Percentiles rank a stretch among this genome's conserved stretches.
Evolutionary conservation across 345 rosid species (phyloP).

Genomic region (Heritiera fomes): DNA sequence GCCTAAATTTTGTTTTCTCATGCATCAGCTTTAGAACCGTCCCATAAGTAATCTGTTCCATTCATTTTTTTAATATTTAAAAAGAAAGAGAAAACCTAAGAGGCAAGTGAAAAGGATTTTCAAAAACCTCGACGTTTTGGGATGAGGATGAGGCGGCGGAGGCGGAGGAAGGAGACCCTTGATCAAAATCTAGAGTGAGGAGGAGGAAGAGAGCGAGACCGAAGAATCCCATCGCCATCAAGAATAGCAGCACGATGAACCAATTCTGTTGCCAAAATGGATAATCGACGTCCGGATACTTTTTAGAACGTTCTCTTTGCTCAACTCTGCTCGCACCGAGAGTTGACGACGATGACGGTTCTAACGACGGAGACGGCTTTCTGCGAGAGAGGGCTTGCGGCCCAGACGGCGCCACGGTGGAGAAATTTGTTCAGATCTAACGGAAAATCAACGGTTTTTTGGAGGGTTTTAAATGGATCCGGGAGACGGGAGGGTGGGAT

Average conservation of each 20-base stretch:
- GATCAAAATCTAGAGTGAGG: constrained; percentile 61
- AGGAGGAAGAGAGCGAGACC: constrained; percentile 66
- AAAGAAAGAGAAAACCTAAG: background rate
- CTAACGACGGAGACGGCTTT: constrained; percentile 41
- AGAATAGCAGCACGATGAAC: constrained; percentile 72
- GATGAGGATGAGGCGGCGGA: constrained; percentile 55
- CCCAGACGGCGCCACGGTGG: constrained; percentile 93
- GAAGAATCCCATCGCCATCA: constrained; percentile 73
- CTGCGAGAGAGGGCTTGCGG: constrained; percentile 55
- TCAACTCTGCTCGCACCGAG: constrained; percentile 27
- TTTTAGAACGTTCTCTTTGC: constrained; percentile 32
- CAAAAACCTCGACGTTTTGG: constrained; percentile 67
- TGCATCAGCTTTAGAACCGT: constrained; percentile 87
- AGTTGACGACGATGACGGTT: constrained; percentile 20
- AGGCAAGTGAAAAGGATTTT: background rate
- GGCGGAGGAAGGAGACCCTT: constrained; percentile 45
- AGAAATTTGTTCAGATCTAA: constrained; percentile 24
- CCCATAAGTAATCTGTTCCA: constrained; percentile 79
- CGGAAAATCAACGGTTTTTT: constrained; percentile 19
- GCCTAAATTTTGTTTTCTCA: constrained; percentile 75
- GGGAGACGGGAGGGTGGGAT: background rate
- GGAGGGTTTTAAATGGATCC: background rate
- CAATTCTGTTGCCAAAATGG: constrained; percentile 86
- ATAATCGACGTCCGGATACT: constrained; percentile 24
- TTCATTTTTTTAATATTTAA: constrained; percentile 4